Base-by-base conservation (phyloP, 164 flowering plant genomes). In the Sedum album region DNA sequence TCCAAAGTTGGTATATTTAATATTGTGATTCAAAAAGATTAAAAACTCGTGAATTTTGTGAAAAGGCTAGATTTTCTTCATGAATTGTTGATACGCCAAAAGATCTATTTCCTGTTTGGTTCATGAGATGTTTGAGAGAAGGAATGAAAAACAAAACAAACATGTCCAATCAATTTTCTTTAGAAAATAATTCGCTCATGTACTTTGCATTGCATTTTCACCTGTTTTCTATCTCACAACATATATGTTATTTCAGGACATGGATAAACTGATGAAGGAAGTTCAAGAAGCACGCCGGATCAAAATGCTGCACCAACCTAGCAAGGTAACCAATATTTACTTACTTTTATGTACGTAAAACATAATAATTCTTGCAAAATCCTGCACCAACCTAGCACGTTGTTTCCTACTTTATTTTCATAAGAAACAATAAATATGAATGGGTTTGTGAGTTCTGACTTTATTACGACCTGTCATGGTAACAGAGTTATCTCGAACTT, bases 381-480 rank as follows among this genome's bases (percentile, higher is more conserved):
- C 87, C 68, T 89, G 78, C 99, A 95, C 82, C 98, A 95, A 65
- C 98, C 99, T 33, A 90, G 87, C 86, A 92, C 85, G 93, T 98
- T 90, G n/a, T n/a, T n/a, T n/a, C n/a, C n/a, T n/a, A 67, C 20
- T 64, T 21, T n/a, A 68, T 48, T 48, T 17, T 17, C 2, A 23
- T 48, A 20, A 48, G 21, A 48, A 48, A 48, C 20, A 1, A 7
- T 44, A 4, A 44, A 1, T 2, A 10, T 10, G n/a, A 17, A 44
- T 44, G 49, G 8, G 11, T 44, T 10, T 35, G 5, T 3, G 3
- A 35, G 7, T 35, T 48, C 21, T 2, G 55, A 48, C 23, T 18
- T 48, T 20, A 48, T 48, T 48, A 48, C 4, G 55, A 64, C 97
- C 97, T 39, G 88, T 85, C 85, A 92, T 85, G 91, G 99, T 90